A percentile compares a stretch with the other conserved stretches of the same genome.
These are phyloP conservation scores for Lepidium africanum DNA, from an alignment of 345 rosid genomes.

Conservation along the genomic window DNA sequence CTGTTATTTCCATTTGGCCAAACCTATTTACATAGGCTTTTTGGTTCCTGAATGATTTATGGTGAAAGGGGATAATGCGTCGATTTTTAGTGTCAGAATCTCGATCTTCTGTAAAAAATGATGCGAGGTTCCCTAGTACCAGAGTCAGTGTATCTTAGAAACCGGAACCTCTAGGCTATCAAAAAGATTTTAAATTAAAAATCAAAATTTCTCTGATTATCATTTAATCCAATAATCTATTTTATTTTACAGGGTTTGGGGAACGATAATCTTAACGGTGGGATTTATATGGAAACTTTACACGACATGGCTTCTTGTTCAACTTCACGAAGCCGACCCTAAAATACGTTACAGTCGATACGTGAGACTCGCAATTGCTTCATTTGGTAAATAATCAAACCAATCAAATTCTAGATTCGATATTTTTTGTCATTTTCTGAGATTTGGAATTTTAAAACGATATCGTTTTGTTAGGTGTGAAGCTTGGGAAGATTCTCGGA, in stretches of 20 bases:
- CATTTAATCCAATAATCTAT: neutral
- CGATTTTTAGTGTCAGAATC: no score
- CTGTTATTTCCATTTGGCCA: no score
- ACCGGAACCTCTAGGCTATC: no score
- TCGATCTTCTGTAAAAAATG: no score
- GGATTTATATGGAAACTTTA: constrained; percentile 81
- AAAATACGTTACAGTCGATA: constrained; percentile 70
- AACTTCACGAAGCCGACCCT: constrained; percentile 63
- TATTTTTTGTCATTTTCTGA: neutral
- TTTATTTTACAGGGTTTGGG: constrained; percentile 57
- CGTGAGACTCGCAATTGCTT: constrained; percentile 44
- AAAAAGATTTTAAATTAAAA: no score
- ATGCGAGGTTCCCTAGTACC: no score
- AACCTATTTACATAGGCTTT: no score
- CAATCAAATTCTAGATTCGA: neutral
- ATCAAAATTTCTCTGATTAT: neutral
- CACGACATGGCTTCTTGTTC: constrained; percentile 57
- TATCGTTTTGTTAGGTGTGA: constrained; percentile 34
- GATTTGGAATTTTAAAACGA: neutral
- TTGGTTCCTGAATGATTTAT: no score
- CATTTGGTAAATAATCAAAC: constrained; percentile 45
- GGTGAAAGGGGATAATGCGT: no score
- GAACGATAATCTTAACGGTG: constrained; percentile 42
- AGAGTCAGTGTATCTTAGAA: no score
- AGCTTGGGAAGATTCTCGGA: constrained; percentile 40